Conservation (phyloP, 352 stramenopile genomes). For the Pythium dissotocum region DNA sequence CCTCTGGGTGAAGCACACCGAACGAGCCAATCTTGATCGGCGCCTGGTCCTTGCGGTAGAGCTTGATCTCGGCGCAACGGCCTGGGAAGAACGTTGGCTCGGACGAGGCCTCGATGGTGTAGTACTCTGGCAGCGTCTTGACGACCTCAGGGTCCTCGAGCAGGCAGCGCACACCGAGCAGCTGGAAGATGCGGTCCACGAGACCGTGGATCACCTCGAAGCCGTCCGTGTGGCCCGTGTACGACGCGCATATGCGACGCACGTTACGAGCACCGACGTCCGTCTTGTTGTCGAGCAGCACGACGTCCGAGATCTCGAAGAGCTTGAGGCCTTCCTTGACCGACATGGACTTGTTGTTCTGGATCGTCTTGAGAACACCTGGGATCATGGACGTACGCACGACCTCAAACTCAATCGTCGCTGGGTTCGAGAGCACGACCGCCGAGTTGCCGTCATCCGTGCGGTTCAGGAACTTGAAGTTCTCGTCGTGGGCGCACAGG, state of each 20-base stretch:
- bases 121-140: slow-evolving; percentile 76
- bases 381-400: slow-evolving; percentile 98
- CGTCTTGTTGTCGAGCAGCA: slow-evolving; percentile 92
- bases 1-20: slow-evolving; percentile 97
- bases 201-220: slow-evolving; percentile 99
- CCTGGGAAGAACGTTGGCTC: slow-evolving; percentile 95
- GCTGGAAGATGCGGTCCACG: slow-evolving; percentile 98
- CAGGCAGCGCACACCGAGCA: slow-evolving; percentile 91
- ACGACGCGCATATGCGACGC: slow-evolving; percentile 94
- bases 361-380: slow-evolving; percentile 98
- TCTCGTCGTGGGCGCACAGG: slow-evolving; percentile 97
- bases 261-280: slow-evolving; percentile 97
- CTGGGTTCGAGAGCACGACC: slow-evolving; percentile 97
- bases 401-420: slow-evolving; percentile 99
- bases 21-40: slow-evolving; percentile 92
- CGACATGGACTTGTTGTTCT: slow-evolving; percentile 97
- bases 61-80: slow-evolving; percentile 94
- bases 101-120: slow-evolving; percentile 63
- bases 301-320: slow-evolving; percentile 99
- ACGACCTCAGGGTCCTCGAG: slow-evolving; percentile 69
- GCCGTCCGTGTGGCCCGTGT: slow-evolving; percentile 96
- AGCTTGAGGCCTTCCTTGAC: slow-evolving; percentile 98
- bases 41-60: slow-evolving; percentile 75
- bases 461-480: slow-evolving; percentile 94
- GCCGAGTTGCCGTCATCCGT: slow-evolving; percentile 81